phyloP scores from a whole-genome alignment of 495 filamentous ascomycete species.

The Trichoderma parareesei region DNA sequence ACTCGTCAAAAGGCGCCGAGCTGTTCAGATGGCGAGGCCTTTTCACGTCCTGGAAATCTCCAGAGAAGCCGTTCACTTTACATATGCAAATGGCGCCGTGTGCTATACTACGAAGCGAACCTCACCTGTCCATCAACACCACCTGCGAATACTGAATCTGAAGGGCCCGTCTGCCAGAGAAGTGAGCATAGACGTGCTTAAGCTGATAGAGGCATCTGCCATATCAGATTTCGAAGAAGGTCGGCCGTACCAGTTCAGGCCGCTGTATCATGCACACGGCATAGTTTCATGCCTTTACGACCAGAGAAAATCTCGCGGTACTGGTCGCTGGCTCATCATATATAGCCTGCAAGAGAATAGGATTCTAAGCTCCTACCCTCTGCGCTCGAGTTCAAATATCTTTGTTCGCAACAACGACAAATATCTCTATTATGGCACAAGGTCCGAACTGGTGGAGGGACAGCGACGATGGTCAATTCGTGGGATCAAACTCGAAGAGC shows the following conservation, averaged over 20 bases:
- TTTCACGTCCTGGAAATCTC: conserved; percentile 54
- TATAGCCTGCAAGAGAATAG: conserved; percentile 41
- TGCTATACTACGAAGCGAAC: conserved; percentile 37
- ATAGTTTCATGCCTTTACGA: conserved; percentile 49
- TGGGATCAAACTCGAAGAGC: conserved; percentile 40
- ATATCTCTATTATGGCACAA: conserved; percentile 62
- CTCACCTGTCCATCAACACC: conserved; percentile 33
- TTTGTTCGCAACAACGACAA: conserved; percentile 60
- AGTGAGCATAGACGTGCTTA: conserved; percentile 49
- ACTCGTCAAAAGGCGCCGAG: conserved; percentile 51
- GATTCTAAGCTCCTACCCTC: conserved; percentile 30
- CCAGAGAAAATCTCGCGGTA: conserved; percentile 23
- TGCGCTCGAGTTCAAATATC: conserved; percentile 45
- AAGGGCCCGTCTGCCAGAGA: conserved; percentile 44
- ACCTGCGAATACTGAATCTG: conserved; percentile 57
- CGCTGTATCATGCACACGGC: conserved; percentile 54
- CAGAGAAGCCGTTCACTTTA: conserved; percentile 47
- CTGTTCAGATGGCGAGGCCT: conserved; percentile 54
- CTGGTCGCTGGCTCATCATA: conserved; percentile 43
- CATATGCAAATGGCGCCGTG: conserved; percentile 55
- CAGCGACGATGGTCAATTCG: conserved; percentile 54
- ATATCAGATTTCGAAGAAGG: conserved; percentile 22
- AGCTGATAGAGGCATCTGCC: conserved; percentile 28
- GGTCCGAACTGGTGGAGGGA: conserved; percentile 40
- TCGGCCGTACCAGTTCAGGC: conserved; percentile 42